A percentile compares a stretch with the other conserved stretches of the same genome.
Conservation (phyloP, 371 early-diverging fungal genomes). For the Parasitella parasitica region DNA sequence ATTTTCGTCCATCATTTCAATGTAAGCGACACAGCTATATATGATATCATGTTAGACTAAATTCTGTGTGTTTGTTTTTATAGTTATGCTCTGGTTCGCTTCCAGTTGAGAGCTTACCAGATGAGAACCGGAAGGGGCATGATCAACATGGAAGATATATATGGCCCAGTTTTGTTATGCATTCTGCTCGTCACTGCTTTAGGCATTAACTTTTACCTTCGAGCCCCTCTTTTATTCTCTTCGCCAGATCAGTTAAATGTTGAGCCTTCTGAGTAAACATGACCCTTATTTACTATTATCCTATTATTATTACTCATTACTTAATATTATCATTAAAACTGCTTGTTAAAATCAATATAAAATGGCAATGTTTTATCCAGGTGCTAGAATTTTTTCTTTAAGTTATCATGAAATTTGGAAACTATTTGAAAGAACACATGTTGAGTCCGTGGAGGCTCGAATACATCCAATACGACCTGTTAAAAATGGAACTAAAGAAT, state of each 20-base stretch:
- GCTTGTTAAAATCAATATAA: no score
- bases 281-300: not conserved
- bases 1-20: slow-evolving; percentile 26
- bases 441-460: slow-evolving; percentile 32
- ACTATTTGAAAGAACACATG: slow-evolving; percentile 9
- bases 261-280: not conserved
- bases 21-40: slow-evolving; percentile 29
- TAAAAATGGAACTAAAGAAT: slow-evolving; percentile 29
- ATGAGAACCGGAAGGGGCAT: slow-evolving; percentile 26
- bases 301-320: not conserved
- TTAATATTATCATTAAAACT: not conserved
- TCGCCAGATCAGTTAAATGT: not conserved
- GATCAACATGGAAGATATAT: slow-evolving; percentile 36
- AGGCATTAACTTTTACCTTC: slow-evolving; percentile 40
- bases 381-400: no score
- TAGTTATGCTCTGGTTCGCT: slow-evolving; percentile 41
- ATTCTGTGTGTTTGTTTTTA: no score
- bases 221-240: slow-evolving; percentile 18
- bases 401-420: slow-evolving; percentile 13
- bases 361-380: no score
- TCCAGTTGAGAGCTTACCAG: slow-evolving; percentile 41
- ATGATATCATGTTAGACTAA: no score
- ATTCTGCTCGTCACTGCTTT: slow-evolving; percentile 63
- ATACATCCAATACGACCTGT: slow-evolving; percentile 34
- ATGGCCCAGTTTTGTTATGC: slow-evolving; percentile 79